phyloP scores from a whole-genome alignment of 805 yeast genomes.

The Teunomyces pallodes region DNA sequence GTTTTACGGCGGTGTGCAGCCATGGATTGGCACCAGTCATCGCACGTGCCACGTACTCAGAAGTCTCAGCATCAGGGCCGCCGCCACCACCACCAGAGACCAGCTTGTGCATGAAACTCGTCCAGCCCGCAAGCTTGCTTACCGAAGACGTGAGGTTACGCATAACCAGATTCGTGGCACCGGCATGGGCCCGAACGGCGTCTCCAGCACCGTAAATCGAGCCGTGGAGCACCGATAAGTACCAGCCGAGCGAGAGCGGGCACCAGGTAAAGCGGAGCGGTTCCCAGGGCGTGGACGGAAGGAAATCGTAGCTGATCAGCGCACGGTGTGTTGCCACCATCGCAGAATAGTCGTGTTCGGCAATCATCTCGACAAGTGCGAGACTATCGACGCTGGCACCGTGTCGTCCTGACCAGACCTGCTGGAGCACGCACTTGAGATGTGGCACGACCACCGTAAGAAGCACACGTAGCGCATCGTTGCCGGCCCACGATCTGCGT shows the following conservation, averaged over 20 bases:
- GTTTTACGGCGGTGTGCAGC: constrained; percentile 47
- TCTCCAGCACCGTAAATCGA: constrained; percentile 40
- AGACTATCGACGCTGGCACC: constrained; percentile 23
- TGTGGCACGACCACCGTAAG: constrained; percentile 39
- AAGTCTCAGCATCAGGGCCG: not conserved
- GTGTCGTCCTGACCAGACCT: constrained; percentile 21
- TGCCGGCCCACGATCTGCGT: constrained; percentile 56
- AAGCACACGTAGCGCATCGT: constrained; percentile 44
- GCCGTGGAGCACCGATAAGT: constrained; percentile 63
- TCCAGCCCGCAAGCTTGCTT: constrained; percentile 40
- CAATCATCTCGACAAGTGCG: constrained; percentile 24
- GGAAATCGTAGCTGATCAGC: constrained; percentile 40
- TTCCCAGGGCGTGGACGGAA: constrained; percentile 41
- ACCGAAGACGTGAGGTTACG: constrained; percentile 38
- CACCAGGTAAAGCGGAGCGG: constrained; percentile 62
- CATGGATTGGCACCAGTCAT: constrained; percentile 46
- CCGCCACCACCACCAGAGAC: too few species aligned
- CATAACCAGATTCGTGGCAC: constrained; percentile 32
- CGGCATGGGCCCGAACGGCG: constrained; percentile 16
- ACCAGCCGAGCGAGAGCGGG: constrained; percentile 69
- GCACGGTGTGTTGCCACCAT: constrained; percentile 13
- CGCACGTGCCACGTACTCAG: constrained; percentile 26
- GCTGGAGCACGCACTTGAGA: constrained; percentile 26
- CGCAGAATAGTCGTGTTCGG: too few species aligned
- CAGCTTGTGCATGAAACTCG: constrained; percentile 23